Conservation (phyloP, 441 rosid genomes). For the Kokia cookei region DNA sequence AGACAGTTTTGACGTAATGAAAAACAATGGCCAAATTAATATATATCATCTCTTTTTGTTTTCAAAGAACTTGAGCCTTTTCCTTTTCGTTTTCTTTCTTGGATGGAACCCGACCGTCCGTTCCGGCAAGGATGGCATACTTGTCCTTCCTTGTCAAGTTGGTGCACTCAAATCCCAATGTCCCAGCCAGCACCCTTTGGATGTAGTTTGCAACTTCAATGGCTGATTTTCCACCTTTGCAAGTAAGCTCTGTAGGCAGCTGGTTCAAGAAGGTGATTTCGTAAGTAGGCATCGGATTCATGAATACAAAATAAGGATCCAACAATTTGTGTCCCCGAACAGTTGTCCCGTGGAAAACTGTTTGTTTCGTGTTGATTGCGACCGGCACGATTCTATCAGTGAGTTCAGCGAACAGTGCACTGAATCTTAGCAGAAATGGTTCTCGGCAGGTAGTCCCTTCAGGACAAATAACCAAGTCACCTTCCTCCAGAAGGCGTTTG, state of each 20-base stretch:
- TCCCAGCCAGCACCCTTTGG: conserved; percentile 78
- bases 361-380: conserved; percentile 77
- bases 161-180: conserved; percentile 87
- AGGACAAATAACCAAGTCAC: conserved; percentile 86
- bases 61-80: not conserved
- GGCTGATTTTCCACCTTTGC: conserved; percentile 72
- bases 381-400: conserved; percentile 91
- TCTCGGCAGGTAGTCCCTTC: conserved; percentile 98
- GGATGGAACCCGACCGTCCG: conserved; percentile 70
- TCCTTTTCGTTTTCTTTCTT: conserved; percentile 36
- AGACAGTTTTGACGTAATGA: not conserved
- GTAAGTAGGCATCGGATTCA: conserved; percentile 82
- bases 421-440: conserved; percentile 80
- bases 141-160: conserved; percentile 86
- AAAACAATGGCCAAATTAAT: conserved; percentile 13
- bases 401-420: conserved; percentile 90
- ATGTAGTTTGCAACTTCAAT: conserved; percentile 92
- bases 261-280: conserved; percentile 89
- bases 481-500: conserved; percentile 70
- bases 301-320: conserved; percentile 90
- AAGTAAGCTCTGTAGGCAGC: conserved; percentile 69
- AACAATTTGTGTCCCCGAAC: conserved; percentile 71
- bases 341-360: conserved; percentile 76
- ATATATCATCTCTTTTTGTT: not conserved
- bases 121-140: conserved; percentile 81